Base-by-base conservation (phyloP, 176 grass and related monocot genomes). In the Ensete ventricosum region DNA sequence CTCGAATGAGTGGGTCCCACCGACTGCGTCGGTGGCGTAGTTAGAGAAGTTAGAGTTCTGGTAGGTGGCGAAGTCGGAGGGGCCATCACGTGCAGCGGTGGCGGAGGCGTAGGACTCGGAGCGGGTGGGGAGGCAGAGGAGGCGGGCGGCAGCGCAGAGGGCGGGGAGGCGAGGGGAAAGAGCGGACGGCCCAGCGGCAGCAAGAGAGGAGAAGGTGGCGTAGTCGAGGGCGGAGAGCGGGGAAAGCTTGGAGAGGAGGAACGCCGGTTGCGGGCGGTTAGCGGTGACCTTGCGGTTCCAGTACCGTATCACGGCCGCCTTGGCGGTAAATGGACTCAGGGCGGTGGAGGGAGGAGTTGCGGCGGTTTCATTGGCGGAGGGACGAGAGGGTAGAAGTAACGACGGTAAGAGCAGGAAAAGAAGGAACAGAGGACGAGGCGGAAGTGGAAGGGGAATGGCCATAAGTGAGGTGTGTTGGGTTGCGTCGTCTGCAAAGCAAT, bases 191-290 rank as follows among this genome's bases (percentile, higher is more conserved):
- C 23, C 21, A 9, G 51, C 19, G 20, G 51, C 52, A 20, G 71
- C 50, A 21, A 73, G 71, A 51, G 50, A 54, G 71, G 71, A 73
- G 52, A 73, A 73, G 52, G 51, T 24, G 52, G 71, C 71, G 22
- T n/a, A 73, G 52, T 73, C 71, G 51, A 26, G 20, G 50, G 71
- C 71, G 20, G 71, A 73, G 21, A 73, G 71, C 20, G 71, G 71
- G n/a, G 71, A 73, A 10, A 73, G 71, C 71, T 55, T 73, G 43
- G 71, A 73, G 52, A 73, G 43, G 49, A 71, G 17, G 69, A 71
- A 71, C 0, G 14, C 9, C 49, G 69, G 69, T n/a, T 53, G 69
- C 19, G 69, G 48, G 69, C 49, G 69, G 49, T 71, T 71, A 49
- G 0, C 20, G 9, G 69, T 43, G 3, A 71, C 50, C 49, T 52